Base-by-base conservation (phyloP, 257 asterid genomes). In the Hygrophila difformis region DNA sequence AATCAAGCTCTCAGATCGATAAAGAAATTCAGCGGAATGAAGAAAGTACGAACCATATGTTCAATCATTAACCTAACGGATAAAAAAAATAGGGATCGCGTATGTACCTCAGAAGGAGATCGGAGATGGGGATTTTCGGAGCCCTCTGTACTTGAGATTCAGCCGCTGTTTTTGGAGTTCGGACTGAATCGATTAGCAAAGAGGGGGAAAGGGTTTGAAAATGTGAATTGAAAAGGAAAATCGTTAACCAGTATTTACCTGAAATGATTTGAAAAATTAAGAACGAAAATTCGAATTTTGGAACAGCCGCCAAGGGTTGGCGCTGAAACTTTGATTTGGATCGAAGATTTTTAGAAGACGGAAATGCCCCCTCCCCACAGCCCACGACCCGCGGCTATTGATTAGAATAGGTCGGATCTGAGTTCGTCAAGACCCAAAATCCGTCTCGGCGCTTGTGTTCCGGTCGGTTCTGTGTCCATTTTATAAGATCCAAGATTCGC, bases 221-320 rank as follows among this genome's bases (percentile, higher is more conserved):
- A n/a, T n/a, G n/a, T n/a, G n/a, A 70, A 60, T 20, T 29, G 53
- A 21, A 5, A 5, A 26, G 1, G 1, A 26, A 26, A 5, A 5
- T 8, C 31, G 31, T 26, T 26, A 26, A 26, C 31, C 8, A 26
- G 31, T 3, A 3, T 26, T 26, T 8, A 26, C 49, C 12, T 47
- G 66, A 67, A 58, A 28, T n/a, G 44, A 31, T 46, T 20, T 44
- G 16, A 9, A 24, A 24, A 24, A 33, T 33, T 33, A 33, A 4
- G 37, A 33, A 33, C 63, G 29, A 53, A 67, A 57, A 39, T 70
- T 62, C 12, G 10, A 33, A 33, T 33, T 33, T 33, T 33, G 8
- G n/a, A 49, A 17, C 5, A 20, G 18, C 71, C 75, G 82, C 87
- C 78, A 68, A 57, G 39, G 6, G 53, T 66, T 79, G 79, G 87